Base-by-base conservation (phyloP, 805 yeast species). In the Zygosaccharomyces lentus region DNA sequence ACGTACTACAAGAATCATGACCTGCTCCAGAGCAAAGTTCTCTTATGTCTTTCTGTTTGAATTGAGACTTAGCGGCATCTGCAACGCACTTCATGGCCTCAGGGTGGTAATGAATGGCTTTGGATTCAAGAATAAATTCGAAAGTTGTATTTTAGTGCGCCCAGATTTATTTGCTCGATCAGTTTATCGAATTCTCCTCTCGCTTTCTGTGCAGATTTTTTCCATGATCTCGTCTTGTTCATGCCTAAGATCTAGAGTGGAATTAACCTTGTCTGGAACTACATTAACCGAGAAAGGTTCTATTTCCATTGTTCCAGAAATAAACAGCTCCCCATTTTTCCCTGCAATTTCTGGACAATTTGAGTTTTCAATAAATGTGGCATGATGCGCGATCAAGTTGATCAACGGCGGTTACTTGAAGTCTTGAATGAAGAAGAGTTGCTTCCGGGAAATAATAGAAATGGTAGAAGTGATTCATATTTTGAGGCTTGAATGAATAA, bases 11-110 rank as follows among this genome's bases (percentile, higher is more conserved):
- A 3, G 84, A 77, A 57, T 82, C 88, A 52, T 82, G 88, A 8
- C 84, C 87, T 4, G 87, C 86, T 24, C 88, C 87, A 55, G 82
- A 75, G 21, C 72, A 71, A 42, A 80, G 78, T 27, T 67, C 70
- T 29, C 69, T 62, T 9, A 67, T 61, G 16, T 68, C 58, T 1
- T 66, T 71, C 15, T 64, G 61, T 2, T 81, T 80, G 46, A 71
- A 75, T 21, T 74, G 51, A 23, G 68, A 75, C 12, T 53, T 48
- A 0, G 86, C 80, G 12, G 82, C 68, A 12, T 71, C 69, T 31
- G 66, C 62, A 23, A 81, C 80, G 50, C 80, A 70, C 1, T 64
- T 55, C 43, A 77, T 66, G 54, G 81, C 73, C 2, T 65, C 62
- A 12, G 69, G 55, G 53, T 78, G 67, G 61, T 81, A 82, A 32